Evolutionary conservation across 2,329 filamentous ascomycete genomes (phyloP), one percentile per base, ranked within the genome.

Genomic region (Endocalyx cinctus): DNA sequence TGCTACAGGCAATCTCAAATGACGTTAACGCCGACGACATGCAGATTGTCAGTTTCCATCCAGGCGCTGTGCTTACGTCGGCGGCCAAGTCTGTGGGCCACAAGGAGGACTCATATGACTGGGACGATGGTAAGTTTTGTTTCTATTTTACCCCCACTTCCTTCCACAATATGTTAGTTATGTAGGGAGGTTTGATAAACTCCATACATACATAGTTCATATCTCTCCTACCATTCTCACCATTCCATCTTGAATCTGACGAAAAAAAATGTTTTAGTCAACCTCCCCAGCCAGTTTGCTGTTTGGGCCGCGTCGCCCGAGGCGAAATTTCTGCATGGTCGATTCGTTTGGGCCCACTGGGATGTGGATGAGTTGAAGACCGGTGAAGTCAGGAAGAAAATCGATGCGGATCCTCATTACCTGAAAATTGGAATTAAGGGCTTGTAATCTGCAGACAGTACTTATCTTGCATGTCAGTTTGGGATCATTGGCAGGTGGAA

Each of bases 31-130:
- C 52, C 0, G 51, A 55, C 8, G 33, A 50, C 4, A 51, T 67
- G 54, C 63, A 67, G 26, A 36, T 67, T 10, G 20, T 67, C 10
- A 62, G 47, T 23, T 63, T 60, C 30, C 59, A 69, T 17, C 66
- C 66, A 0, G 64, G 64, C 0, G 31, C 52, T 4, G 48, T 67
- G 1, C 57, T 50, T 23, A 63, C 61, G 2, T 49, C 60, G 2
- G 28, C 46, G 1, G 53, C 52, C 1, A 35, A 39, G 25, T 38
- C 35, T 0, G 15, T 36, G 0, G 55, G 52, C 0, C 51, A 49
- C 4, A 46, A 45, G 2, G 39, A 48, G 16, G 46, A 54, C 5
- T 14, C 27, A 1, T 13, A 47, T 14, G 27, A 39, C 3, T 63
- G 48, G 46, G 52, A 59, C 27, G 45, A 60, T 27, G 39, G 53